A percentile compares a stretch with the other conserved stretches of the same genome.
Conservation (phyloP, 2,329 filamentous ascomycete species). For the Ophiosphaerella korrae region DNA sequence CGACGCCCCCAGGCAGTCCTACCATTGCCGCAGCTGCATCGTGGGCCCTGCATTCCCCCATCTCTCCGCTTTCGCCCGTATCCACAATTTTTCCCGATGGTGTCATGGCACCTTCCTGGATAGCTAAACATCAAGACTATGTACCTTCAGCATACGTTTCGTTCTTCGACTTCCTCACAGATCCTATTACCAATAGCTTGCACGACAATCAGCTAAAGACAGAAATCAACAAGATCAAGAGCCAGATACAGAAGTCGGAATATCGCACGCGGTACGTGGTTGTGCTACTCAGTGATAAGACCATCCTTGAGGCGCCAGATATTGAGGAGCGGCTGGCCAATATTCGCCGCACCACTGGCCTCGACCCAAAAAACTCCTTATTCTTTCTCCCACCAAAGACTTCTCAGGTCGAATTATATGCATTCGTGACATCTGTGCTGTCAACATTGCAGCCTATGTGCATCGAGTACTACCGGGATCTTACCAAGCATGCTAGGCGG, state of each 20-base stretch:
- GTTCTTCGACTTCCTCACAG: constrained; percentile 78
- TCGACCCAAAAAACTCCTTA: constrained; percentile 79
- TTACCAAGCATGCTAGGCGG: constrained; percentile 88
- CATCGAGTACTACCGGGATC: constrained; percentile 89
- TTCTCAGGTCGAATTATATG: constrained; percentile 71
- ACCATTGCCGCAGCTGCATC: constrained; percentile 54
- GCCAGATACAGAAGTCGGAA: constrained; percentile 69
- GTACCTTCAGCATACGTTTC: constrained; percentile 81
- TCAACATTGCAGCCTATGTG: constrained; percentile 73
- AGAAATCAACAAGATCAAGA: constrained; percentile 80
- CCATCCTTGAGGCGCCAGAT: constrained; percentile 61
- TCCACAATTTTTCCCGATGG: constrained; percentile 90
- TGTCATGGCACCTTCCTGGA: constrained; percentile 79
- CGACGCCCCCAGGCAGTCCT: constrained; percentile 58
- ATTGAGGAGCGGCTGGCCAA: constrained; percentile 77
- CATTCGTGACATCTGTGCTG: constrained; percentile 75
- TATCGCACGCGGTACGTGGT: constrained; percentile 80
- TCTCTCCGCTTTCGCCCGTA: constrained; percentile 84
- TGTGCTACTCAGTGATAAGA: constrained; percentile 76
- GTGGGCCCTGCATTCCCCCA: constrained; percentile 79
- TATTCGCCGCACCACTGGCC: constrained; percentile 76
- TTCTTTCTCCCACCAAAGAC: constrained; percentile 81
- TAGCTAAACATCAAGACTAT: constrained; percentile 84
- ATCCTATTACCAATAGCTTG: constrained; percentile 74
- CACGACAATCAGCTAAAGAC: constrained; percentile 86